A percentile compares a stretch with the other conserved stretches of the same genome.
Conservation (phyloP, 202 grass and related monocot genomes). For the Carex sylvatica region DNA sequence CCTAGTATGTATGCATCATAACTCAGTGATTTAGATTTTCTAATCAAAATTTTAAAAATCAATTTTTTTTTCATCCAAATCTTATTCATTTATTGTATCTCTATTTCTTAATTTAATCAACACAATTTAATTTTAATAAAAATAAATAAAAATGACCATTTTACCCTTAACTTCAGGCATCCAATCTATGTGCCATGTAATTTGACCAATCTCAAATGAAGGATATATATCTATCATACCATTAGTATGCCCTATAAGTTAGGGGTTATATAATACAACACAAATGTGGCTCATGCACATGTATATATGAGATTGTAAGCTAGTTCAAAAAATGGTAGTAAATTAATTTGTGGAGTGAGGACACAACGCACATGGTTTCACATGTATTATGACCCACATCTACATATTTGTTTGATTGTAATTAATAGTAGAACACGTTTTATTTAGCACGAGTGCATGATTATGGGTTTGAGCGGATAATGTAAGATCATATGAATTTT, state of each 20-base stretch:
- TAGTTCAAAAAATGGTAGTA: not conserved
- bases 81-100: no score
- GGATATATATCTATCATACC: not conserved
- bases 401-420: slow-evolving; percentile 7
- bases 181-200: not conserved
- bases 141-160: no score
- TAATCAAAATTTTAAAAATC: no score
- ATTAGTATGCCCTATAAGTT: not conserved
- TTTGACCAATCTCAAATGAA: not conserved
- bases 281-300: not conserved
- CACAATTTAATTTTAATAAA: no score
- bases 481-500: not conserved
- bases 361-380: slow-evolving; percentile 42
- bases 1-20: no score
- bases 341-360: slow-evolving; percentile 16
- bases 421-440: not conserved
- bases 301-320: not conserved
- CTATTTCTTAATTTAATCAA: no score
- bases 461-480: not conserved
- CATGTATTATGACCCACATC: slow-evolving; percentile 40
- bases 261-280: not conserved
- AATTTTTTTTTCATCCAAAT: no score
- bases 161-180: not conserved
- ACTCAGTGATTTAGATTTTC: no score
- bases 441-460: not conserved